Evolutionary conservation across 257 asterid genomes (phyloP), one percentile per base, ranked within the genome.

Genomic region (Misopates orontium): DNA sequence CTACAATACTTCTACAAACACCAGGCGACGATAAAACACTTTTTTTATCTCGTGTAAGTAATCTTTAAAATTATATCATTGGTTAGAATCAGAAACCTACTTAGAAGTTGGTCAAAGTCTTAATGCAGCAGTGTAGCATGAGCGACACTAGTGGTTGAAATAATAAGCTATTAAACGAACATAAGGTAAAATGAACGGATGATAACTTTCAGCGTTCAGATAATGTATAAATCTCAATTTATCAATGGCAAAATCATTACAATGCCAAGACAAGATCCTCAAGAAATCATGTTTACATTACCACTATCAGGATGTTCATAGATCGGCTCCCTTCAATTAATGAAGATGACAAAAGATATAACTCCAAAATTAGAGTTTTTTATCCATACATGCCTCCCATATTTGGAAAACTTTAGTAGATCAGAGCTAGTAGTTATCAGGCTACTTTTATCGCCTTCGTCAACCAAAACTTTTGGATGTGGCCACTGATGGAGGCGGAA

Each of bases 401-500:
- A 42, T 42, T 44, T 20, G 59, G 21, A 62, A 19, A 28, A 7
- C 36, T 28, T 28, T 28, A 31, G 22, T 50, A 18, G 45, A 45
- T 18, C 20, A 47, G n/a, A n/a, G 60, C 28, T 55, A 36, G 32
- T 14, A 47, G 18, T 60, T 20, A 20, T 20, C 45, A 21, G 63
- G 12, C 62, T 21, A 60, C 39, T 8, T 24, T 22, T 56, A 44
- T 58, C 66, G 57, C 60, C 25, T 50, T 45, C 21, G 12, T 17
- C 20, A 64, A 72, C 67, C 36, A 73, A 67, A 1, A 52, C 36
- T 41, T 58, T 58, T 9, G 51, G 55, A 36, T 53, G 56, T 52
- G 51, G 24, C 31, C 8, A 17, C 50, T 23, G 44, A 41, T 12
- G 50, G 25, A 61, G 49, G 64, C 44, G 40, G 45, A 31, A 52